Evolutionary conservation across 1,284 basidiomycete genomes (phyloP), one percentile per base, ranked within the genome.

Genomic region (Ustilago sp.): DNA sequence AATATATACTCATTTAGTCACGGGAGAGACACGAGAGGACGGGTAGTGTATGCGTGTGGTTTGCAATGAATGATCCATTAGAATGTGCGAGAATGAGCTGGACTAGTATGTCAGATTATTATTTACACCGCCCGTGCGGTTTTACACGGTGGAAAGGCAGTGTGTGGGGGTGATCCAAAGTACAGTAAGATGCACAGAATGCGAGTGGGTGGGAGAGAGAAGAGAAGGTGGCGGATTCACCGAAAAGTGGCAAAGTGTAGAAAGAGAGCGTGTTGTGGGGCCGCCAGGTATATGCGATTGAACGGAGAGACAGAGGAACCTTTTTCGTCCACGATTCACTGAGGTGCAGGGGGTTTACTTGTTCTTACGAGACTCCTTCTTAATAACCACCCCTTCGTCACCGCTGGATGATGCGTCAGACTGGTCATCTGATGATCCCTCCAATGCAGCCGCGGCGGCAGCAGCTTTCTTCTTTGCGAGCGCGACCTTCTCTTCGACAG

Each of bases 311-410:
- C n/a, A 28, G 36, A 41, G 52, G 19, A 48, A 48, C 19, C n/a
- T 23, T 54, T 32, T 28, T 23, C 15, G 34, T 54, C n/a, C 17
- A 54, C 28, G 8, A 19, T 7, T 35, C 23, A 28, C 23, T 28
- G 23, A 28, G 23, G 52, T 52, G 51, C 11, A 23, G 53, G 23
- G 8, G 36, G 39, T 35, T 35, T 61, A 76, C 59, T 76, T 71
- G 61, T 63, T 71, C 65, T 76, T 76, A 1, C 65, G 56, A 17
- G 59, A 63, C 59, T 68, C 68, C 62, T 71, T 71, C 61, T 38
- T 63, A 47, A 75, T 75, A 17, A 68, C 63, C n/a, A 71, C 68
- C 12, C 68, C 74, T 38, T 76, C 74, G 28, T 76, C 74, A 23
- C 74, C 64, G 12, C 63, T 67, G 28, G 58, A 62, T 17, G 61